These are phyloP conservation scores for Claviceps digitariae DNA, from an alignment of 2,329 filamentous ascomycete species.

Conservation along the genomic window DNA sequence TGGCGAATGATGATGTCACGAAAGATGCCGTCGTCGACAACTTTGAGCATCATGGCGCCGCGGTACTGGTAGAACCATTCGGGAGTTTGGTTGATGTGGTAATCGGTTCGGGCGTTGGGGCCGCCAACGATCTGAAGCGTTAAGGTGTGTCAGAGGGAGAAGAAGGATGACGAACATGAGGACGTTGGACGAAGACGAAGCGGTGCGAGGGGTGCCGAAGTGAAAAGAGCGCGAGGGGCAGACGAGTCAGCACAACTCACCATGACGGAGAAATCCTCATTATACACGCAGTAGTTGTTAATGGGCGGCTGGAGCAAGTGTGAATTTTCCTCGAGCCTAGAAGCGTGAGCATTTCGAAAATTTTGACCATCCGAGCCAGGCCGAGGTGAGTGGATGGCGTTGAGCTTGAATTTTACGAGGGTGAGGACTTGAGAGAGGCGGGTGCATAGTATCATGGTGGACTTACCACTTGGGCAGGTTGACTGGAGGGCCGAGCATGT, in stretches of 20 bases:
- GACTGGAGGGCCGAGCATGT: constrained; percentile 36
- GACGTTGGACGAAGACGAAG: neutral
- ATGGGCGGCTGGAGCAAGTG: constrained; percentile 88
- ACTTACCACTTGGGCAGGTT: constrained; percentile 47
- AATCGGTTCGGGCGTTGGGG: constrained; percentile 91
- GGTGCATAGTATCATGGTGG: neutral
- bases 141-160: neutral
- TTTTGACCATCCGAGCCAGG: neutral
- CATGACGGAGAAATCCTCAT: constrained; percentile 73
- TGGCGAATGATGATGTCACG: constrained; percentile 81
- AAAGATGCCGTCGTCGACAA: constrained; percentile 60
- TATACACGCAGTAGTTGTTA: constrained; percentile 96
- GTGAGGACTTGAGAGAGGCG: neutral
- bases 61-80: constrained; percentile 98
- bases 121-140: constrained; percentile 70
- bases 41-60: constrained; percentile 86
- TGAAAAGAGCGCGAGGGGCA: neutral
- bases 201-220: neutral
- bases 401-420: neutral
- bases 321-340: constrained; percentile 78
- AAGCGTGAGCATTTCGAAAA: neutral
- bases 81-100: constrained; percentile 92
- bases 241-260: constrained; percentile 21
- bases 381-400: too few species aligned
- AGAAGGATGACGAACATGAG: neutral